Evolutionary conservation across 2,329 filamentous ascomycete genomes (phyloP), one percentile per base, ranked within the genome.

Genomic region (Sclerotinia subarctica): DNA sequence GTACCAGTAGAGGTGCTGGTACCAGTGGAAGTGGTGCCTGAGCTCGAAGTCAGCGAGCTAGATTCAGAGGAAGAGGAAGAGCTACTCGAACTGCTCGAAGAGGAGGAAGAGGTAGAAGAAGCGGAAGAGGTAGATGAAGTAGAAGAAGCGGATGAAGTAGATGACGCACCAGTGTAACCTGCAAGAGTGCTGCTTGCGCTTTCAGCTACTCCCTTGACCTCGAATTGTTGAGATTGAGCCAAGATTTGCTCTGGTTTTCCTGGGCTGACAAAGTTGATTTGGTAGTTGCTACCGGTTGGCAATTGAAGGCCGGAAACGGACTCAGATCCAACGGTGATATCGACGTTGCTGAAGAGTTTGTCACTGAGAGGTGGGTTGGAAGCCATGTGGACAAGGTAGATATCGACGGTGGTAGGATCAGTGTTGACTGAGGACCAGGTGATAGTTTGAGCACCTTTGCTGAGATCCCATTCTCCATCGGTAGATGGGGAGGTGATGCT

Each of bases 161-260:
- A 29, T 17, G 59, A 63, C 59, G 66, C 66, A 68, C 66, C 66
- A 42, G 66, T 68, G n/a, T 64, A 68, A 54, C 66, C 66, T 42
- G 51, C 66, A 64, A 68, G 66, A 19, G 66, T 68, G 58, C 59
- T 64, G 49, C 51, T 57, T 47, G 66, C 66, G 29, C 58, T 56
- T 17, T 51, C n/a, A 29, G 29, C 66, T n/a, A 51, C 5, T n/a
- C 66, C 66, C 2, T 68, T 32, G n/a, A 68, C 66, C n/a, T n/a
- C 56, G 52, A 68, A 68, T 38, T 68, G 58, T 54, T 64, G 49
- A 21, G 54, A 63, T 64, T 68, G 66, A 42, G 59, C 66, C 38
- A 68, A 56, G 44, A 68, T 68, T 44, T 64, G 59, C 24, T 57
- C 59, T 29, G 59, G 47, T 29, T 63, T 67, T 26, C 51, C 66